Conservation (phyloP, 2,329 filamentous ascomycete species). For the Aspergillus tanneri region DNA sequence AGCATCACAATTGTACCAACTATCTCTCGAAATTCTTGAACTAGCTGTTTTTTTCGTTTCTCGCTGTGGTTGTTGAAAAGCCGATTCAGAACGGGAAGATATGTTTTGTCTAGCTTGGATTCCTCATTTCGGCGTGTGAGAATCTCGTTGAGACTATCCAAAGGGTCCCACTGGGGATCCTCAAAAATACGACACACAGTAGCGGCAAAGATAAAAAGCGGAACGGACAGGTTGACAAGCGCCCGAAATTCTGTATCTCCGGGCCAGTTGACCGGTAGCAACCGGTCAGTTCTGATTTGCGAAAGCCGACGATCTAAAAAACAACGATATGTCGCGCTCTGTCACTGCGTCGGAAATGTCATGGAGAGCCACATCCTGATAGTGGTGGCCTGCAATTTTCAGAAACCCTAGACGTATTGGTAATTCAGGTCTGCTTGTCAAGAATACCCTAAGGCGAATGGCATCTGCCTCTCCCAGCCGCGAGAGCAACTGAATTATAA, state of each 20-base stretch:
- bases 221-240: slow-evolving; percentile 7
- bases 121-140: slow-evolving; percentile 11
- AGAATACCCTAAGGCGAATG: slow-evolving; percentile 19
- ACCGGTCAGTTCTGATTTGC: slow-evolving; percentile 10
- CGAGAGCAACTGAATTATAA: slow-evolving; percentile 23
- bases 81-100: too few relatives aligned
- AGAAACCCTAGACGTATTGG: slow-evolving; percentile 23
- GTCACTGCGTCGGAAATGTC: slow-evolving; percentile 21
- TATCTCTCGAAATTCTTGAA: slow-evolving; percentile 1
- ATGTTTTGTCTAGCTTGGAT: too few relatives aligned
- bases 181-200: slow-evolving; percentile 10
- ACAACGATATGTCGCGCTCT: slow-evolving; percentile 22
- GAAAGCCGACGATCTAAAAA: slow-evolving; percentile 17
- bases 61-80: too few relatives aligned
- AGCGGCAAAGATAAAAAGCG: slow-evolving; percentile 13
- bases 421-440: slow-evolving; percentile 28
- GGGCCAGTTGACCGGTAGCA: slow-evolving; percentile 10
- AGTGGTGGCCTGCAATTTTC: slow-evolving; percentile 12
- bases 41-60: too few relatives aligned
- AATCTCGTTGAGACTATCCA: slow-evolving; percentile 8
- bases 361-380: slow-evolving; percentile 24
- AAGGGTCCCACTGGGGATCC: slow-evolving; percentile 6
- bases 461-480: slow-evolving; percentile 5
- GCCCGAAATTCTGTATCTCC: neutral
- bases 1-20: slow-evolving; percentile 5